Conservation (phyloP, 139 green algal genomes). For the Micractinium sp. region DNA sequence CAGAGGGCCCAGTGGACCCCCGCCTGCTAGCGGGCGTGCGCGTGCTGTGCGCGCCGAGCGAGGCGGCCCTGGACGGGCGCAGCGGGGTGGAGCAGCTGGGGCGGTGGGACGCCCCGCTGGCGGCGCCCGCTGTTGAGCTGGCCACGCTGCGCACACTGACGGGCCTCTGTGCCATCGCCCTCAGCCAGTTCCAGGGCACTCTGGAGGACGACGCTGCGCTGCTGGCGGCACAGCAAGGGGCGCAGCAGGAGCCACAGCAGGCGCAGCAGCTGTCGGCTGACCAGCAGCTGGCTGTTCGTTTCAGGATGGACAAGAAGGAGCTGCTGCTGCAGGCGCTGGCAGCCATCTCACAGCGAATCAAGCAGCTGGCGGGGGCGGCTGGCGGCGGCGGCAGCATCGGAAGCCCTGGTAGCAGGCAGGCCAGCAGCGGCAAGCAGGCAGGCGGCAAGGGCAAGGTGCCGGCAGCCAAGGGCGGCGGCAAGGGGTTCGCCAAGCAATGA, state of each 20-base stretch:
- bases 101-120: constrained; percentile 42
- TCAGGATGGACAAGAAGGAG: constrained; percentile 70
- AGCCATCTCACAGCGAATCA: constrained; percentile 38
- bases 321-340: constrained; percentile 56
- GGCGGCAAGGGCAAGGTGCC: constrained; percentile 23
- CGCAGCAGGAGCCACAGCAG: neutral
- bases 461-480: constrained; percentile 1
- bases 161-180: constrained; percentile 57
- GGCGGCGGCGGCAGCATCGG: neutral
- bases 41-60: constrained; percentile 50
- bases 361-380: constrained; percentile 13
- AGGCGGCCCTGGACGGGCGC: constrained; percentile 52
- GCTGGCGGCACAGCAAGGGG: constrained; percentile 35
- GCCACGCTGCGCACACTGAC: constrained; percentile 59
- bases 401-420: neutral
- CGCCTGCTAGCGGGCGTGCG: constrained; percentile 66
- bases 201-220: constrained; percentile 61
- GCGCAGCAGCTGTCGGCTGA: constrained; percentile 43
- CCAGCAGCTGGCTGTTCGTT: constrained; percentile 63
- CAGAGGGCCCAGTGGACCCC: constrained; percentile 43
- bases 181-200: constrained; percentile 62
- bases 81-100: constrained; percentile 35
- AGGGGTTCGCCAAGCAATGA: constrained; percentile 6
- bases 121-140: constrained; percentile 44
- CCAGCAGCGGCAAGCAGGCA: neutral